A percentile compares a stretch with the other conserved stretches of the same genome.
Conservation (phyloP, 2,329 filamentous ascomycete species). For the Colletotrichum zoysiae region DNA sequence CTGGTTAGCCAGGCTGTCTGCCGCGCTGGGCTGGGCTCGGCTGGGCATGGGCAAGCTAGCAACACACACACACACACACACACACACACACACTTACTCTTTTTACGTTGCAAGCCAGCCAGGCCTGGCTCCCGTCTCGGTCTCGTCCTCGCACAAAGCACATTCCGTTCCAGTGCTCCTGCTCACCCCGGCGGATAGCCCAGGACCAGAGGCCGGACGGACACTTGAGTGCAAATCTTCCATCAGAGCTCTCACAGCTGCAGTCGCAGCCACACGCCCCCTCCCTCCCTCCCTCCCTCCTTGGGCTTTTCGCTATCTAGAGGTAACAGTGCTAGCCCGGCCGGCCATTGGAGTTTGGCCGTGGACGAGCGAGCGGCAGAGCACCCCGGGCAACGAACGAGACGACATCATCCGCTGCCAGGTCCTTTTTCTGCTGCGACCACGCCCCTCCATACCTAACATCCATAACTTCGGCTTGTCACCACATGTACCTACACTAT, state of each 20-base stretch:
- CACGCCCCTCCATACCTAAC: slow-evolving; percentile 36
- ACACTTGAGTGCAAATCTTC: not conserved
- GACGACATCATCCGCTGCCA: slow-evolving; percentile 36
- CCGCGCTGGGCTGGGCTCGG: not conserved
- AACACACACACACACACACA: slow-evolving; percentile 1
- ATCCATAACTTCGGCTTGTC: slow-evolving; percentile 11
- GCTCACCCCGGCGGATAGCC: slow-evolving; percentile 14
- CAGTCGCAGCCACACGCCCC: slow-evolving; percentile 26
- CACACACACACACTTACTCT: not conserved
- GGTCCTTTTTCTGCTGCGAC: slow-evolving; percentile 35
- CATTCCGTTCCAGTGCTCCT: slow-evolving; percentile 14
- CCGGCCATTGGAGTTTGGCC: slow-evolving; percentile 35
- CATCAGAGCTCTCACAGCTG: slow-evolving; percentile 10
- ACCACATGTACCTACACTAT: not conserved
- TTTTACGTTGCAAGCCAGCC: not conserved
- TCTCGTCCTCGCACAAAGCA: slow-evolving; percentile 6
- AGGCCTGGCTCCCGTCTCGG: slow-evolving; percentile 8
- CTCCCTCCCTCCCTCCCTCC: not conserved
- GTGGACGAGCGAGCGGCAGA: slow-evolving; percentile 35
- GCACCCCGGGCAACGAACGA: slow-evolving; percentile 40
- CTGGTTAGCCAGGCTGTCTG: not conserved
- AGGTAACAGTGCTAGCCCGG: slow-evolving; percentile 5
- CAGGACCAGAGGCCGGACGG: not conserved
- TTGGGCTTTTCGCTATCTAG: slow-evolving; percentile 6
- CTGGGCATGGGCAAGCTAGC: not conserved